Conservation (phyloP, 108 stramenopile species). For the Conticribra weissflogii region DNA sequence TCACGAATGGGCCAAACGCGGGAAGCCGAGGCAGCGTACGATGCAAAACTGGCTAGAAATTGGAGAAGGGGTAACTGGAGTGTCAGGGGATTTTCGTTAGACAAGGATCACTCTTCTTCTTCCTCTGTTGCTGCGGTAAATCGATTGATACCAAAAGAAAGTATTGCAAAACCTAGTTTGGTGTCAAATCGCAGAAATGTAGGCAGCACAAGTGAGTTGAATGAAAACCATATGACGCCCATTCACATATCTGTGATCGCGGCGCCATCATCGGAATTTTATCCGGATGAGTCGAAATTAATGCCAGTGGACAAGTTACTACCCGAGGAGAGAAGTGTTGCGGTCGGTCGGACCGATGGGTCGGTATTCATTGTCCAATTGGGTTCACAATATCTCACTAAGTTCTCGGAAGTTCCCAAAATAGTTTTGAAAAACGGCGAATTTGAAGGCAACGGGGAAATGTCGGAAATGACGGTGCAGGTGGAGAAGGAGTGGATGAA, state of each 20-base stretch:
- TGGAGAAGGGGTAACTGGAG: slow-evolving; percentile 55
- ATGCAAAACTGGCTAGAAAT: slow-evolving; percentile 46
- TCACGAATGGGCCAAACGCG: slow-evolving; percentile 35
- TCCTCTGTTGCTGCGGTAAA: background rate
- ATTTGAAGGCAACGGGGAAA: slow-evolving; percentile 9
- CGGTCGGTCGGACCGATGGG: slow-evolving; percentile 69
- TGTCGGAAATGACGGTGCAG: background rate
- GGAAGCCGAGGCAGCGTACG: slow-evolving; percentile 35
- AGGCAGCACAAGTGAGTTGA: background rate
- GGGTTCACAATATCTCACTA: slow-evolving; percentile 59
- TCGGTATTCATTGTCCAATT: slow-evolving; percentile 56
- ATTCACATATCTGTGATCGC: slow-evolving; percentile 32
- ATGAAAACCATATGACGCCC: background rate
- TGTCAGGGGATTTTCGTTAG: slow-evolving; percentile 47
- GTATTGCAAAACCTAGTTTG: background rate
- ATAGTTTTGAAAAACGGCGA: slow-evolving; percentile 14
- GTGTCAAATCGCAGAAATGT: background rate
- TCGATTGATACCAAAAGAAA: no score
- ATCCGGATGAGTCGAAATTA: slow-evolving; percentile 12
- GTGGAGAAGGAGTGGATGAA: slow-evolving; percentile 20
- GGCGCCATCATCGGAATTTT: slow-evolving; percentile 20
- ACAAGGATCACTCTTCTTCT: slow-evolving; percentile 15
- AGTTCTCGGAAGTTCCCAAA: slow-evolving; percentile 40
- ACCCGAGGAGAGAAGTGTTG: slow-evolving; percentile 28
- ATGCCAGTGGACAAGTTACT: slow-evolving; percentile 30